Evolutionary conservation across 306 rosid species (phyloP).

Genomic region (Crotalaria pallida): DNA sequence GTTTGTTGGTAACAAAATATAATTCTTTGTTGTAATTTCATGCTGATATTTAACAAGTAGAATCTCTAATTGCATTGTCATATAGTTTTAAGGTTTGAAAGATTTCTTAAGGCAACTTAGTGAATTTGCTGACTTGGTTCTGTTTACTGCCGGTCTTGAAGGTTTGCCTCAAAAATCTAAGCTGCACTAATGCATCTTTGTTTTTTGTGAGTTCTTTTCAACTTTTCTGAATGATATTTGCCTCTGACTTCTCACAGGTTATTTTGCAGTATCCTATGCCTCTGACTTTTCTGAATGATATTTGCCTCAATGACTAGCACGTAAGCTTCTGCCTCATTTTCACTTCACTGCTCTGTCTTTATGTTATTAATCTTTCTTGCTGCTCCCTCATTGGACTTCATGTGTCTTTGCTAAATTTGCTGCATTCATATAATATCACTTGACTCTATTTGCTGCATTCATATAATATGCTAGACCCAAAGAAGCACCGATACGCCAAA

Average conservation of each 20-base stretch:
- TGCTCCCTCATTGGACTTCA: neutral
- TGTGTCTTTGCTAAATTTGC: too few species aligned
- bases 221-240: neutral
- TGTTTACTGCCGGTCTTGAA: constrained; percentile 95
- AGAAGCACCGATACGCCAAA: too few species aligned
- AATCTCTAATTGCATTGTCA: constrained; percentile 8
- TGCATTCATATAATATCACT: too few species aligned
- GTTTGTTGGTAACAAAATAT: neutral
- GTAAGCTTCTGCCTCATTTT: constrained; percentile 40
- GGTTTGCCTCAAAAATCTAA: constrained; percentile 41
- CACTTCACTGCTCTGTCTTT: neutral
- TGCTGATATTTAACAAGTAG: neutral
- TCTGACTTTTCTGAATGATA: constrained; percentile 87
- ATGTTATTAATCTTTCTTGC: neutral
- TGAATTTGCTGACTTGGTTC: constrained; percentile 79
- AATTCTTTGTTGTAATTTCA: neutral
- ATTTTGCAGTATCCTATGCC: constrained; percentile 97
- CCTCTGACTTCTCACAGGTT: constrained; percentile 40
- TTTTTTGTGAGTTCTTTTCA: neutral
- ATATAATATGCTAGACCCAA: too few species aligned
- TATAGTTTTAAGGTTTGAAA: constrained; percentile 47
- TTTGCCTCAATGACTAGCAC: constrained; percentile 87
- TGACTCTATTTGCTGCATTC: too few species aligned
- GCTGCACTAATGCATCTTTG: neutral
- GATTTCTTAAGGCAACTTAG: constrained; percentile 63